Evolutionary conservation across 208 protist genomes (phyloP).

Genomic region (Novymonas esmeraldas): DNA sequence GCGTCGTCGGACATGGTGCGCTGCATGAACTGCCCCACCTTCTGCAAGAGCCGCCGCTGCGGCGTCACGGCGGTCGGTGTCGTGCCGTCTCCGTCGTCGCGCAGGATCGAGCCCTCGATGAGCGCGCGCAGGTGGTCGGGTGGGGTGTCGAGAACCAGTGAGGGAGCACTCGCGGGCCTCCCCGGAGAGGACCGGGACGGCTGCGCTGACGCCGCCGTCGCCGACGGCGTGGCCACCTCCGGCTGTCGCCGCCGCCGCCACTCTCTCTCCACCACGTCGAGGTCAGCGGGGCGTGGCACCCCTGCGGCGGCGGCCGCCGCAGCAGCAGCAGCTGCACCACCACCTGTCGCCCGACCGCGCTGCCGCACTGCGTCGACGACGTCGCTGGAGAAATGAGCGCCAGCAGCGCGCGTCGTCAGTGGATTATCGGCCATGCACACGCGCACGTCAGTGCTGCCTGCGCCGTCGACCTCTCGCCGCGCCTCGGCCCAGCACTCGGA

Average conservation of each 20-base stretch:
- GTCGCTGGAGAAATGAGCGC: background rate
- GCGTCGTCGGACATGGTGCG: slow-evolving; percentile 13
- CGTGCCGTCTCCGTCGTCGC: background rate
- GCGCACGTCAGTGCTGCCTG: background rate
- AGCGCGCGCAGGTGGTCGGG: slow-evolving; percentile 30
- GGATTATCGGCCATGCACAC: slow-evolving; percentile 27
- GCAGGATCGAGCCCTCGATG: slow-evolving; percentile 25
- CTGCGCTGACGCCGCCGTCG: background rate
- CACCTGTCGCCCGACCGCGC: no score
- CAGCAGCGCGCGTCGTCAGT: background rate
- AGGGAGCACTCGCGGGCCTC: background rate
- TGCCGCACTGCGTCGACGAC: slow-evolving; percentile 18
- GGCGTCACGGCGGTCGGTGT: background rate
- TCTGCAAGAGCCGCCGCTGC: slow-evolving; percentile 15
- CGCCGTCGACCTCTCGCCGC: background rate
- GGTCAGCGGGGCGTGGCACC: no score
- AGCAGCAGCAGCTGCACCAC: no score
- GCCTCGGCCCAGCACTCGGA: no score
- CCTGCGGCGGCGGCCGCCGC: no score
- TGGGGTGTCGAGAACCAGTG: slow-evolving; percentile 20
- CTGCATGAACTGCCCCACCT: slow-evolving; percentile 27
- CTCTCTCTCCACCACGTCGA: background rate
- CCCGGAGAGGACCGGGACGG: background rate
- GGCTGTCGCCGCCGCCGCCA: background rate
- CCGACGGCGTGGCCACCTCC: background rate